Percentiles rank a stretch among this genome's conserved stretches.
phyloP scores from a whole-genome alignment of 345 rosid species.

The Rhizophora mangle region DNA sequence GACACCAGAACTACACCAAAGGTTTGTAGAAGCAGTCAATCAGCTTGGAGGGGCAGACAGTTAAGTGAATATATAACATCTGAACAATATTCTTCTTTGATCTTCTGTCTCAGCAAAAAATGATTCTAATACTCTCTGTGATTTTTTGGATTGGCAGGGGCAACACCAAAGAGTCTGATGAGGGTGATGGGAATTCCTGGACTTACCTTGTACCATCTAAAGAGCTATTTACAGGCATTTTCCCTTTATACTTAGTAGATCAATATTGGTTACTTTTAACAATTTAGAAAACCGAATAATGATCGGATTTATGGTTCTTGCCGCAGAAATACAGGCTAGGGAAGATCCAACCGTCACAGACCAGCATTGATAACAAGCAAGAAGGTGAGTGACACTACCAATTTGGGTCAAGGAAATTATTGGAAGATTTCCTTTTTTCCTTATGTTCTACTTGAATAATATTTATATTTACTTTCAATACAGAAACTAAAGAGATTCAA shows the following conservation, averaged over 20 bases:
- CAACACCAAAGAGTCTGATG: slow-evolving; percentile 94
- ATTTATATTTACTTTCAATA: slow-evolving; percentile 16
- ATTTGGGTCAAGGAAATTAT: neutral
- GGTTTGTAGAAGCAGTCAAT: slow-evolving; percentile 70
- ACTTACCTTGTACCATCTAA: slow-evolving; percentile 87
- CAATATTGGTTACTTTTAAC: slow-evolving; percentile 6
- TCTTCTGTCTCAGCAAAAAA: neutral
- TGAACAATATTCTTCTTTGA: neutral
- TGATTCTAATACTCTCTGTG: slow-evolving; percentile 15
- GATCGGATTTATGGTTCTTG: slow-evolving; percentile 15
- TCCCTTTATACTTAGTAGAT: slow-evolving; percentile 7
- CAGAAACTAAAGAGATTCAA: slow-evolving; percentile 50
- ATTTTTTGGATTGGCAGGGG: slow-evolving; percentile 50
- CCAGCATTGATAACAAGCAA: slow-evolving; percentile 34
- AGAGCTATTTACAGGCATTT: slow-evolving; percentile 89
- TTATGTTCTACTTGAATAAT: neutral
- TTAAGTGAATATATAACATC: slow-evolving; percentile 29
- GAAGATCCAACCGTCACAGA: slow-evolving; percentile 55
- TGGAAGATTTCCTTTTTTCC: neutral
- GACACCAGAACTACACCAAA: slow-evolving; percentile 89
- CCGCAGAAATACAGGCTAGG: slow-evolving; percentile 89
- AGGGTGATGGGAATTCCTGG: slow-evolving; percentile 79
- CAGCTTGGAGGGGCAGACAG: slow-evolving; percentile 93
- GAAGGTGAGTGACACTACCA: slow-evolving; percentile 25
- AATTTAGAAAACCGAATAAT: neutral